A percentile compares a stretch with the other conserved stretches of the same genome.
Conservation (phyloP, 108 stramenopile genomes). For the Mediolabrus comicus region DNA sequence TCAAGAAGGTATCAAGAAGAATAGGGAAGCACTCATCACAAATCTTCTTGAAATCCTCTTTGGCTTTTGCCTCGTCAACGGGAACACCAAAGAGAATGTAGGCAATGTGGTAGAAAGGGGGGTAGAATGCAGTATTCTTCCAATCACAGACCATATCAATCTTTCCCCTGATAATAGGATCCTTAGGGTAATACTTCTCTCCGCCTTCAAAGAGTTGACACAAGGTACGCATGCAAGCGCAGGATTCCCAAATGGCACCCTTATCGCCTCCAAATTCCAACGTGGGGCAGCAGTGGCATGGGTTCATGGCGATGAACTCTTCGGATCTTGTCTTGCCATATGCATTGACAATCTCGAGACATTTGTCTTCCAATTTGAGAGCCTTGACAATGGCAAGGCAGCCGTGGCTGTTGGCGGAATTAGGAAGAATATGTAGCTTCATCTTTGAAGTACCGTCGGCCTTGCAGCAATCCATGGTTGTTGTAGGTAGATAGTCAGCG, state of each 20-base stretch:
- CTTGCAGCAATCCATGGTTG: not conserved
- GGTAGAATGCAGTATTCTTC: conserved; percentile 26
- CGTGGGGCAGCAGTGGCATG: conserved; percentile 40
- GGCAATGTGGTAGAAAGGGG: conserved; percentile 27
- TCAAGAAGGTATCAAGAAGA: conserved; percentile 35
- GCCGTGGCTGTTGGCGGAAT: conserved; percentile 44
- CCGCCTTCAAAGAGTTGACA: conserved; percentile 25
- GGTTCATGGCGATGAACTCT: conserved; percentile 49
- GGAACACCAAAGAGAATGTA: conserved; percentile 37
- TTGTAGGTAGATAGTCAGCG: too few species aligned
- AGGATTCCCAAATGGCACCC: conserved; percentile 43
- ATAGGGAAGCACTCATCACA: conserved; percentile 25
- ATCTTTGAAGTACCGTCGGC: not conserved
- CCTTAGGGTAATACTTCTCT: conserved; percentile 37
- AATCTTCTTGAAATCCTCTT: conserved; percentile 31
- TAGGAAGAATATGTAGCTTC: not conserved
- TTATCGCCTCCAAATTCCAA: conserved; percentile 33
- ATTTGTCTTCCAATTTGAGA: conserved; percentile 24
- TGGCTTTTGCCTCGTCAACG: conserved; percentile 27
- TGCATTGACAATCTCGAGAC: conserved; percentile 31
- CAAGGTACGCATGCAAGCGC: conserved; percentile 40
- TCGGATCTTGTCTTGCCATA: conserved; percentile 45
- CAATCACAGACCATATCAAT: conserved; percentile 48
- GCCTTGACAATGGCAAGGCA: conserved; percentile 30
- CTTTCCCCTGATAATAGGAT: conserved; percentile 26